Base-by-base conservation (phyloP, 148 eudicot species). In the Spergularia marina region DNA sequence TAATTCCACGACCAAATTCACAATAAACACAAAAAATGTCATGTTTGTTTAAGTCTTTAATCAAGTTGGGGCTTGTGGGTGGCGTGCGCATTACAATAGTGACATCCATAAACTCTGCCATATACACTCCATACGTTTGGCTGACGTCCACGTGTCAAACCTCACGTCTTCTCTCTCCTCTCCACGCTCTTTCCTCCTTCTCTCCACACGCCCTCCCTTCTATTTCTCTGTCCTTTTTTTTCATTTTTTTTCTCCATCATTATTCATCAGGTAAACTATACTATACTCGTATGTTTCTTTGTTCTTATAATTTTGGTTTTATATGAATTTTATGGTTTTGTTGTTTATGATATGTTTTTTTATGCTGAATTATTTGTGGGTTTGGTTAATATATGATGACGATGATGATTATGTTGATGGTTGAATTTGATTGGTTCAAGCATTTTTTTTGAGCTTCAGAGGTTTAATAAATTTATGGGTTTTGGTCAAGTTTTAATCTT, bases 131-230 rank as follows among this genome's bases (percentile, higher is more conserved):
- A 41, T 51, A 41, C 20, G 70, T 7, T 53, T n/a, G 62, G 14
- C 39, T 76, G 78, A 68, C 30, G 30, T 52, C 44, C 68, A 70
- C 53, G 62, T 61, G 70, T 70, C 40, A 60, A 77, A 21, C 0
- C 34, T 14, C 70, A 23, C 53, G 17, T 44, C 10, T 30, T 8
- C 59, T 41, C 30, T 52, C 62, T 78, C 71, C 77, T 77, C 65
- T 64, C 82, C 87, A 84, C 84, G 80, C 79, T 77, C 86, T 82
- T 20, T 73, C 68, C 75, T n/a, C 41, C 16, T 30, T 65, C 73
- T 54, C 34, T 7, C 72, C 52, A 72, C 62, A 44, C 76, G 71
- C 72, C 40, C 54, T 49, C 64, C 53, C 62, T 36, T 47, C 59
- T 72, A 12, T 76, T 58, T 75, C 58, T 67, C 40, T 56, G 18